These are phyloP conservation scores for Epichloe gansuensis DNA, from an alignment of 2,329 filamentous ascomycete genomes.

Conservation along the genomic window DNA sequence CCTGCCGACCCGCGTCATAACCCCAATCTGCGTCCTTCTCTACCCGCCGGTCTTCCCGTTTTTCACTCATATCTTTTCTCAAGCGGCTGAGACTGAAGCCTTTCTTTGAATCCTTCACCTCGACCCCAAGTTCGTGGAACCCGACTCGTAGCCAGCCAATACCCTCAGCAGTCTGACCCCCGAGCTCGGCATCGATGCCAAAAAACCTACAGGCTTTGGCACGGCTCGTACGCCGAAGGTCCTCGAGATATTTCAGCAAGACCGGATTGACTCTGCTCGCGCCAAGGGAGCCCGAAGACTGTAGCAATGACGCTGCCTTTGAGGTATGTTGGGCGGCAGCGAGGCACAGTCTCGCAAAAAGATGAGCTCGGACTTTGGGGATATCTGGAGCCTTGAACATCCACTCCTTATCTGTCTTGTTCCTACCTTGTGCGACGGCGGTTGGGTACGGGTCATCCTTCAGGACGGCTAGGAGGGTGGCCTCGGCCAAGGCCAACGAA, in stretches of 20 bases:
- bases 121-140: constrained; percentile 59
- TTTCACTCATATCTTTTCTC: constrained; percentile 64
- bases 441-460: constrained; percentile 93
- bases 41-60: constrained; percentile 64
- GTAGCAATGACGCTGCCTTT: constrained; percentile 46
- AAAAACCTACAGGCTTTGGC: constrained; percentile 85
- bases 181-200: constrained; percentile 75
- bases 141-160: constrained; percentile 80
- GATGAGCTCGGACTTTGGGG: constrained; percentile 73
- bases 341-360: constrained; percentile 79
- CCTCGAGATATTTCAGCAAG: constrained; percentile 60
- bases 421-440: constrained; percentile 66
- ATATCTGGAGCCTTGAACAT: constrained; percentile 88
- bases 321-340: constrained; percentile 79
- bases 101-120: constrained; percentile 36
- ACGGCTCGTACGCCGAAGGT: constrained; percentile 60
- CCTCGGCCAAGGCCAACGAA: constrained; percentile 67
- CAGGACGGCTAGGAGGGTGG: constrained; percentile 75
- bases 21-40: constrained; percentile 67
- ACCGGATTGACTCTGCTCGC: constrained; percentile 47
- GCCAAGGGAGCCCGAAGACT: constrained; percentile 21
- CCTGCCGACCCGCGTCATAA: constrained; percentile 67
- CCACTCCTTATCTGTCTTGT: constrained; percentile 80
- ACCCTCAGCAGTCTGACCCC: constrained; percentile 71
- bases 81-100: constrained; percentile 47